These are phyloP conservation scores for Saturnispora serradocipensis DNA, from an alignment of 805 yeast species.

Conservation along the genomic window DNA sequence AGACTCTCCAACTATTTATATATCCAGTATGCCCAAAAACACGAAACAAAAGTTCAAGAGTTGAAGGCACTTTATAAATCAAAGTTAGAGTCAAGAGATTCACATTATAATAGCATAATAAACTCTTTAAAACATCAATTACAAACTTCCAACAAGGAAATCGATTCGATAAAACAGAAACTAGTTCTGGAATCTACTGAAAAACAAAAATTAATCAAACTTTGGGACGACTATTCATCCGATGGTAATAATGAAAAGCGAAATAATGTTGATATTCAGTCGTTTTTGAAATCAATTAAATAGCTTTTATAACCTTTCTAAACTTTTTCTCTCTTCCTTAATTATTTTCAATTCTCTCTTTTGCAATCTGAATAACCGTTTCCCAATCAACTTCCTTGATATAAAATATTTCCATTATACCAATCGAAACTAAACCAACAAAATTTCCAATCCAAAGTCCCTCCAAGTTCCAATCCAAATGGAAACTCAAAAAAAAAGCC, in stretches of 20 bases:
- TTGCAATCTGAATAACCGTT: constrained; percentile 25
- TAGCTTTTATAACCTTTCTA: not conserved
- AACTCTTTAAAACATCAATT: constrained; percentile 5
- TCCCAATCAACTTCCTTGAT: constrained; percentile 48
- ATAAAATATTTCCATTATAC: constrained; percentile 37
- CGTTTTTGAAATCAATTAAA: not conserved
- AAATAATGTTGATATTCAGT: constrained; percentile 10
- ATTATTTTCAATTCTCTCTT: constrained; percentile 1
- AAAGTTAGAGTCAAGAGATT: constrained; percentile 39
- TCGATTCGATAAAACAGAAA: constrained; percentile 41
- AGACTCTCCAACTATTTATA: constrained; percentile 34
- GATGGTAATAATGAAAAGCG: constrained; percentile 15
- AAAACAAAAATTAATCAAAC: constrained; percentile 45
- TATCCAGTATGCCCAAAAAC: constrained; percentile 67
- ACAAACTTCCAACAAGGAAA: constrained; percentile 36
- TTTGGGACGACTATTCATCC: constrained; percentile 30
- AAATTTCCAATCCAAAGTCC: constrained; percentile 77
- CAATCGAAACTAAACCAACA: constrained; percentile 49
- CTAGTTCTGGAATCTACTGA: constrained; percentile 46
- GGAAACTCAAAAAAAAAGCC: constrained; percentile 50
- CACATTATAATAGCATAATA: constrained; percentile 16
- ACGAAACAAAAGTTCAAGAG: constrained; percentile 58
- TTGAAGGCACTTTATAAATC: constrained; percentile 50
- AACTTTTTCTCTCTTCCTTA: not conserved
- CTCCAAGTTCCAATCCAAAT: constrained; percentile 35